These are phyloP conservation scores for Zoysia pacifica DNA, from an alignment of 176 grass and related monocot species.

Conservation along the genomic window DNA sequence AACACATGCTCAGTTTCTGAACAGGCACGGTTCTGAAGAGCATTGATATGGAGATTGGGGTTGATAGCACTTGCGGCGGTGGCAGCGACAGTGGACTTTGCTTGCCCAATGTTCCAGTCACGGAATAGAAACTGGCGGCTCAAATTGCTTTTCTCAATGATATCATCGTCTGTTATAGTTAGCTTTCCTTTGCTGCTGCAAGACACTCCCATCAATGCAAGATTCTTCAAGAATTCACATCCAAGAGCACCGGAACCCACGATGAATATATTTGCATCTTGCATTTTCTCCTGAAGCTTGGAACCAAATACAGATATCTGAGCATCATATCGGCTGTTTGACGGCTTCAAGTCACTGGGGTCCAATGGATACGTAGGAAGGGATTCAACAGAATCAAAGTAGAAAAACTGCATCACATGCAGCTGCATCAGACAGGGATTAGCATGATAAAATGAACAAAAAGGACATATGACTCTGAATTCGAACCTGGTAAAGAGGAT, in stretches of 20 bases:
- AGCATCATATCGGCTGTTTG: conserved; percentile 65
- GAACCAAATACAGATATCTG: conserved; percentile 77
- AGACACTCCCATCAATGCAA: conserved; percentile 70
- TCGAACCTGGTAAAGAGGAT: conserved; percentile 78
- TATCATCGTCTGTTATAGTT: conserved; percentile 81
- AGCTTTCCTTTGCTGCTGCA: conserved; percentile 60
- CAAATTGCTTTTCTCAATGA: conserved; percentile 77
- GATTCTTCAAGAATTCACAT: conserved; percentile 86
- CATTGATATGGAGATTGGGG: conserved; percentile 49
- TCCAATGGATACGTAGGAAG: conserved; percentile 64
- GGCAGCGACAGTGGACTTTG: conserved; percentile 67
- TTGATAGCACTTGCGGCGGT: conserved; percentile 51
- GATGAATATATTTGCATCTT: conserved; percentile 70
- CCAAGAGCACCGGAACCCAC: conserved; percentile 77
- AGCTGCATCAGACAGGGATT: conserved; percentile 23
- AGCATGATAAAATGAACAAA: conserved; percentile 1
- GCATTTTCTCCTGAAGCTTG: conserved; percentile 75
- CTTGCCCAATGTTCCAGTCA: conserved; percentile 74
- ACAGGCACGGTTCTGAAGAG: conserved; percentile 70
- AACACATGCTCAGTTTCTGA: conserved; percentile 72
- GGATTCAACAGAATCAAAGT: conserved; percentile 85
- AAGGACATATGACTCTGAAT: neutral
- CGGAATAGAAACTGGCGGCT: conserved; percentile 75
- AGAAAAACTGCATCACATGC: conserved; percentile 61
- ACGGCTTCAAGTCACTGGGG: conserved; percentile 56